Base-by-base conservation (phyloP, 352 stramenopile species). In the Globisporangium megalacanthum region DNA sequence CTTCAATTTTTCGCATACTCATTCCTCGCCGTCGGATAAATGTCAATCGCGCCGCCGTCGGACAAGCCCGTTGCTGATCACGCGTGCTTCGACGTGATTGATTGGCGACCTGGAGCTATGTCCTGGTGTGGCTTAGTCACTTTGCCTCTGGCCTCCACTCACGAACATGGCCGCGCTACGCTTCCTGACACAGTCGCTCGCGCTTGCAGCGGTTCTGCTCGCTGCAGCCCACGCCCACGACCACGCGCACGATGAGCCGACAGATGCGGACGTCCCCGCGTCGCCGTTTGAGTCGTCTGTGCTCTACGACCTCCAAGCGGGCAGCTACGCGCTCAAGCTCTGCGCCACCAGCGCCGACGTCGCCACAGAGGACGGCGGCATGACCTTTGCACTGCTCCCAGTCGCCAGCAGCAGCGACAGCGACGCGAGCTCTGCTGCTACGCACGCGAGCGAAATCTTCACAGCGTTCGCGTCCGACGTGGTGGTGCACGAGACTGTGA, bases 331-430 rank as follows among this genome's bases (percentile, higher is more conserved):
- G 29, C 37, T 61, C 48, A 50, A 19, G 39, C 53, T 61, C 37
- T 61, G 56, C 39, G 49, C 56, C 25, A 31, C 56, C 37, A 56
- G 5, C 9, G 48, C 47, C 17, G 56, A 51, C 5, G 49, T 49
- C 3, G 41, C 41, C 14, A 46, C 11, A 1, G 7, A 19, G 29
- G 45, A 53, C 8, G 56, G 41, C n/a, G 56, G 48, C 22, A 61
- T 61, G 56, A 49, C 56, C 39, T 54, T 61, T 33, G 37, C 47
- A n/a, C 56, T 61, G 9, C 49, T 61, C 9, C 9, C 56, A 41
- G 39, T 61, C n/a, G 35, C 35, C 17, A 46, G 50, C 5, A 42
- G 41, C 17, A 31, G 6, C 8, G 58, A 52, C 19, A 64, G 50
- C 46, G 56, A 57, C 33, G 42, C 45, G 42, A 39, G 41, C 36